A percentile compares a stretch with the other conserved stretches of the same genome.
These are phyloP conservation scores for Syncephalastrum sp. DNA, from an alignment of 371 early-diverging fungal genomes.

Conservation along the genomic window DNA sequence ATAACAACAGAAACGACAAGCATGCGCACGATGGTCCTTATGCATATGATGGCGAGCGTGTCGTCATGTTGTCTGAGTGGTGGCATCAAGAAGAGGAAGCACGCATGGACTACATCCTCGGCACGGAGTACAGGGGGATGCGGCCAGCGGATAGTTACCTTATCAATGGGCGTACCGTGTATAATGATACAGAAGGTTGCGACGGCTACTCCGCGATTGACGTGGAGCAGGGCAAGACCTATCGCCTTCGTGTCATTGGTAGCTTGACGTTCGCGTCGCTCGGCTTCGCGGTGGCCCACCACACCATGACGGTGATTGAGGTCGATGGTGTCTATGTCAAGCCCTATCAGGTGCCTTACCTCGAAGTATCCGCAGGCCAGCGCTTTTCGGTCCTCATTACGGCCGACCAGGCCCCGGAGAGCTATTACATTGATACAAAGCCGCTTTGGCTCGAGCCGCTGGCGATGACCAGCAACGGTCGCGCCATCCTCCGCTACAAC, in stretches of 20 bases:
- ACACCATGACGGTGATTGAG: conserved; percentile 47
- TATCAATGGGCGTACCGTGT: conserved; percentile 40
- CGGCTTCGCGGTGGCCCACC: conserved; percentile 35
- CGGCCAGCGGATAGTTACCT: conserved; percentile 38
- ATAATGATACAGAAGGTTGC: conserved; percentile 19
- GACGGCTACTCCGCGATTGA: conserved; percentile 31
- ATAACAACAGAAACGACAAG: background rate
- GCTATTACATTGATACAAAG: conserved; percentile 11
- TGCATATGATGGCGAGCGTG: conserved; percentile 43
- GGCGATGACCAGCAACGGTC: conserved; percentile 7
- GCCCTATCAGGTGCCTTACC: conserved; percentile 9
- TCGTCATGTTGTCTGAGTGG: conserved; percentile 42
- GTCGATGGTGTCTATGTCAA: conserved; percentile 34
- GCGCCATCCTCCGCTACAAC: conserved; percentile 18
- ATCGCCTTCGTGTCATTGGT: conserved; percentile 45
- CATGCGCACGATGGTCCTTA: conserved; percentile 31
- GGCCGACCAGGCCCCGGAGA: conserved; percentile 15
- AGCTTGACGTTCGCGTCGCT: conserved; percentile 28
- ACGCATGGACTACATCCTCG: conserved; percentile 23
- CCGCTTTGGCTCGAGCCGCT: conserved; percentile 7
- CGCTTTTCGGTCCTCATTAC: conserved; percentile 24
- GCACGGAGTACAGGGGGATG: conserved; percentile 22
- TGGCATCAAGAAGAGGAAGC: conserved; percentile 32
- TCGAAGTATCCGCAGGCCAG: conserved; percentile 24
- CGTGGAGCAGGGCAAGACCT: conserved; percentile 33